Evolutionary conservation across 208 protist genomes (phyloP).

Genomic region (Trypanosoma congolense): DNA sequence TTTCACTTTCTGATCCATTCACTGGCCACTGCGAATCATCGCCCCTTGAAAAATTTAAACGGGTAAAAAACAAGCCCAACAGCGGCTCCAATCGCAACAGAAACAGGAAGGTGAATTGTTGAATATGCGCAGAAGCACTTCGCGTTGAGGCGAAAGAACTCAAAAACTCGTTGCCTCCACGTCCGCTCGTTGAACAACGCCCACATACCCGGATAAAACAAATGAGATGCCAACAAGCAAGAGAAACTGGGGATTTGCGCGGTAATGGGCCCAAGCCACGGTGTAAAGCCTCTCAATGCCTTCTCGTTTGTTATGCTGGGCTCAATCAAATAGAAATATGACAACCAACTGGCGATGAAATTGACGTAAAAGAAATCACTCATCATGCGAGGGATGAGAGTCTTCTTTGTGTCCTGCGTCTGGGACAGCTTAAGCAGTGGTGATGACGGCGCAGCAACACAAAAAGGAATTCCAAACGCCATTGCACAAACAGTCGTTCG

Average conservation of each 20-base stretch:
- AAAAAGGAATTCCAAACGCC: conserved; percentile 43
- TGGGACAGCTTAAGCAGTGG: conserved; percentile 55
- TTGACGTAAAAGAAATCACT: conserved; percentile 72
- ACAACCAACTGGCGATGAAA: conserved; percentile 34
- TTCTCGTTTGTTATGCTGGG: conserved; percentile 31
- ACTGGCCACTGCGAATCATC: background rate
- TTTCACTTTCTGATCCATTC: too few relatives aligned
- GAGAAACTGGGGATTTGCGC: conserved; percentile 44
- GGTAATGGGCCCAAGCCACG: conserved; percentile 53
- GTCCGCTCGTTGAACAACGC: conserved; percentile 61
- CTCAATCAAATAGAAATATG: conserved; percentile 48
- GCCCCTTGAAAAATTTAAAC: conserved; percentile 51
- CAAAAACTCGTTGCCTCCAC: conserved; percentile 33
- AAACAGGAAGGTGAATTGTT: conserved; percentile 37
- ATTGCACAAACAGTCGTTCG: conserved; percentile 42
- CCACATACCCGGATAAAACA: conserved; percentile 65
- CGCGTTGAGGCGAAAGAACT: conserved; percentile 55
- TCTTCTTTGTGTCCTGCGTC: conserved; percentile 54
- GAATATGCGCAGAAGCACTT: conserved; percentile 63
- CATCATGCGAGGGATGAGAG: conserved; percentile 63
- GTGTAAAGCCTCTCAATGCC: conserved; percentile 43
- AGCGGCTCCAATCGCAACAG: conserved; percentile 29
- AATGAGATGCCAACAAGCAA: conserved; percentile 46
- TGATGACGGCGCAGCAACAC: conserved; percentile 37
- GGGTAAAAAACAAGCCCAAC: conserved; percentile 43